Evolutionary conservation across 495 filamentous ascomycete genomes (phyloP).

Genomic region (Aspergillus kassunensis): DNA sequence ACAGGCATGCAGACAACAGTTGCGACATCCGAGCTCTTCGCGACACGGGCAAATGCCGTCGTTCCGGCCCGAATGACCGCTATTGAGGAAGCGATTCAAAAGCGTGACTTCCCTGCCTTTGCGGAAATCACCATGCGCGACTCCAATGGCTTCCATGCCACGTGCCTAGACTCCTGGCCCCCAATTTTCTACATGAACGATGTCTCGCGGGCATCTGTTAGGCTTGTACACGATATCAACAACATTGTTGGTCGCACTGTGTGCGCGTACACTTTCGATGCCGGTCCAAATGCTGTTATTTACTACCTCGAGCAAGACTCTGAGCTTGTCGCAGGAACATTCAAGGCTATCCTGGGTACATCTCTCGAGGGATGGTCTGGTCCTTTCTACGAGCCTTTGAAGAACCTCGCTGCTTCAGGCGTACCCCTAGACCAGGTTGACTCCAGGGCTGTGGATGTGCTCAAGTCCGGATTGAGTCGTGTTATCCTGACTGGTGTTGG

Average conservation of each 20-base stretch:
- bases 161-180: slow-evolving; percentile 88
- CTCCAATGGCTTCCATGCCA: slow-evolving; percentile 94
- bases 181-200: slow-evolving; percentile 99
- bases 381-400: slow-evolving; percentile 42
- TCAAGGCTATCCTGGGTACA: slow-evolving; percentile 50
- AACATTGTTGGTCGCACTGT: slow-evolving; percentile 63
- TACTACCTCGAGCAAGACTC: slow-evolving; percentile 84
- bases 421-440: slow-evolving; percentile 53
- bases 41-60: slow-evolving; percentile 61
- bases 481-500: slow-evolving; percentile 91
- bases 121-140: slow-evolving; percentile 91
- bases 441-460: slow-evolving; percentile 46
- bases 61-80: slow-evolving; percentile 81
- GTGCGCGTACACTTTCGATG: slow-evolving; percentile 96
- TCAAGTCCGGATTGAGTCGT: slow-evolving; percentile 76
- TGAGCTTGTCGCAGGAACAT: slow-evolving; percentile 63
- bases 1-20: slow-evolving; percentile 97
- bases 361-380: slow-evolving; percentile 61
- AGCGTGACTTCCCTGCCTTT: slow-evolving; percentile 80
- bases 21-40: slow-evolving; percentile 76
- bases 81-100: slow-evolving; percentile 77
- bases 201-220: slow-evolving; percentile 75
- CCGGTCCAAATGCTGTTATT: slow-evolving; percentile 92
- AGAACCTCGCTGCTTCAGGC: slow-evolving; percentile 44
- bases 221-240: slow-evolving; percentile 87